Evolutionary conservation across 1,284 basidiomycete species (phyloP), one percentile per base, ranked within the genome.

Genomic region (Heterobasidion occidentale): DNA sequence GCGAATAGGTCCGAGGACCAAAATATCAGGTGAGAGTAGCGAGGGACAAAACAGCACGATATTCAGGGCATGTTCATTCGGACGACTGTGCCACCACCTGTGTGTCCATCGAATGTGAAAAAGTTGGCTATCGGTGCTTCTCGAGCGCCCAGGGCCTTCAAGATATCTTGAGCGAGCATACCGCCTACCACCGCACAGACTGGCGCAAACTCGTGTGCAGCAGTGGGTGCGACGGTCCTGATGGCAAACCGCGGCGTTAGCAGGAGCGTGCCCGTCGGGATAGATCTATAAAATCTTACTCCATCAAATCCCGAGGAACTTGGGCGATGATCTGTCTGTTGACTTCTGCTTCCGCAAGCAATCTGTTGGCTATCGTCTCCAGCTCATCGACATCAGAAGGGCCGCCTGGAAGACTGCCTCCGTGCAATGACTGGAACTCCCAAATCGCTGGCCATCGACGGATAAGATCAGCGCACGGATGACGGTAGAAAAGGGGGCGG

Each of bases 71-170:
- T 78, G 55, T 71, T 72, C 72, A 81, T 73, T 38, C 76, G 73
- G 60, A 73, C 82, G 17, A 88, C 86, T 11, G 85, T 87, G 7
- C 84, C 89, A 17, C 82, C 81, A 53, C 88, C 89, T 19, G 86
- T 88, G 63, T 77, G 84, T 35, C 93, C 92, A 68, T 96, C 88
- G 61, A 95, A 92, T n/a, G 86, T 78, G 63, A 96, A 87, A 65
- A 98, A 88, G 69, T 99, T 98, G 53, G 90, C 87, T 59, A 98
- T 87, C 1, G 96, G 96, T 49, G 88, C 83, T 65, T 98, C 95
- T 55, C 93, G 86, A 55, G 88, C 91, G 46, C 90, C 91, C 42
- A 99, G 76, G 0, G 91, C 85, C 70, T 98, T 96, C 48, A 99
- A 77, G 53, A 98, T 88, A 68, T 98, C 96, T 71, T 99, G 97